Percentiles rank a stretch among this genome's conserved stretches.
Evolutionary conservation across 306 rosid species (phyloP).

Genomic region (Cicer pinnatifidum): DNA sequence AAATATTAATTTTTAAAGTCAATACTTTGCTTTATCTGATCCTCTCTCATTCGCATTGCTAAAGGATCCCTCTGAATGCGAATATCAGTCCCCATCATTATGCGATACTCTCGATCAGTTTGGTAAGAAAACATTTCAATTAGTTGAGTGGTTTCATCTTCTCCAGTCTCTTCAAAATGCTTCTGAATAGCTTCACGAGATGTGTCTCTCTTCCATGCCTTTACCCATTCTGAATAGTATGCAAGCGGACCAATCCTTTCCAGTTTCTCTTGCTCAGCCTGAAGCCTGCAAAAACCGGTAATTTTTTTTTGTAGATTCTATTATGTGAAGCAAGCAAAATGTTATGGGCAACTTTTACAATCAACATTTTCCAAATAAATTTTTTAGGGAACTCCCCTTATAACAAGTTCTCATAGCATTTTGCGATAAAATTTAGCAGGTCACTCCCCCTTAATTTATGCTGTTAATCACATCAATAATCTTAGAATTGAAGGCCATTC

Average conservation of each 20-base stretch:
- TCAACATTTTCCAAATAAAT: conserved; percentile 22
- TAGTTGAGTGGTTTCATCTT: conserved; percentile 81
- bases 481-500: not conserved
- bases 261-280: conserved; percentile 76
- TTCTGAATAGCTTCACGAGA: conserved; percentile 82
- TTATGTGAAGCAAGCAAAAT: conserved; percentile 12
- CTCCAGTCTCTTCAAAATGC: conserved; percentile 94
- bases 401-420: not conserved
- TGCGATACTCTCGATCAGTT: conserved; percentile 87
- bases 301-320: conserved; percentile 24
- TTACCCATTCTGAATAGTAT: conserved; percentile 95
- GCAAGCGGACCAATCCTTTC: conserved; percentile 72
- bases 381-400: not conserved
- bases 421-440: not conserved
- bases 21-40: conserved; percentile 95
- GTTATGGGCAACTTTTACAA: conserved; percentile 14
- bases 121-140: conserved; percentile 85
- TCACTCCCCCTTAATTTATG: not conserved
- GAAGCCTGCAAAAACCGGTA: conserved; percentile 64
- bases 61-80: conserved; percentile 89
- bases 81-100: conserved; percentile 97
- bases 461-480: conserved; percentile 1
- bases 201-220: conserved; percentile 87
- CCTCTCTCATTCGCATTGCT: conserved; percentile 95
- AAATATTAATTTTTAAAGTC: conserved; percentile 51